Base-by-base conservation (phyloP, 2,329 filamentous ascomycete genomes). In the Thielaviopsis ethacetica region DNA sequence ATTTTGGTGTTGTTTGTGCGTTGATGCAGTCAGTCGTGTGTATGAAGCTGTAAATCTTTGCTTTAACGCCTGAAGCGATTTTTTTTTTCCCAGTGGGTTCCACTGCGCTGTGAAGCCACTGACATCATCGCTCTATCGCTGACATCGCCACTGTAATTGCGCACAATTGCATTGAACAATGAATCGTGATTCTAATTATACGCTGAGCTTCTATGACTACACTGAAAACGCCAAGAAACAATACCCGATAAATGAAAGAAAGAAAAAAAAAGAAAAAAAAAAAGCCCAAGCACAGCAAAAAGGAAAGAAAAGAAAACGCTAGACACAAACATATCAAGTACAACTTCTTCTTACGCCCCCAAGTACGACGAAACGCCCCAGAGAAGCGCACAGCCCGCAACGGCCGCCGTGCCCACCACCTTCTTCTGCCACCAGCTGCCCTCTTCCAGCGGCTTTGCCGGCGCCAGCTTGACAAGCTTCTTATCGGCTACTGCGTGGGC, bases 351-450 rank as follows among this genome's bases (percentile, higher is more conserved):
- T 54, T 56, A 62, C 6, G 51, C 50, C 7, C 57, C 78, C 38
- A 84, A 60, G 57, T 77, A 78, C 1, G 80, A 79, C 4, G 79
- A 77, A 21, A 81, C 62, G 5, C 72, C 75, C 82, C 82, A 85
- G 1, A 84, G 68, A 52, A 80, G 68, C 10, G 75, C 77, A 65
- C 82, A 85, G 0, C 80, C 82, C n/a, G 74, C 77, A 57, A 86
- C 69, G 7, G 80, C 79, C 21, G 79, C 78, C 3, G 77, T 79
- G n/a, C 83, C 82, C 30, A 80, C 70, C 1, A 78, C 70, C 69
- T 83, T 85, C 72, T 83, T 85, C 1, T 73, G 78, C 76, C 81
- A 84, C 80, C 83, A 86, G 58, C 80, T 78, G 38, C 83, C 78
- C 58, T 85, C 81, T 2, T 78, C 83, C 56, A 85, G 70, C 34